phyloP scores from a whole-genome alignment of 2,329 filamentous ascomycete genomes.

The Paecilomyces formosus region DNA sequence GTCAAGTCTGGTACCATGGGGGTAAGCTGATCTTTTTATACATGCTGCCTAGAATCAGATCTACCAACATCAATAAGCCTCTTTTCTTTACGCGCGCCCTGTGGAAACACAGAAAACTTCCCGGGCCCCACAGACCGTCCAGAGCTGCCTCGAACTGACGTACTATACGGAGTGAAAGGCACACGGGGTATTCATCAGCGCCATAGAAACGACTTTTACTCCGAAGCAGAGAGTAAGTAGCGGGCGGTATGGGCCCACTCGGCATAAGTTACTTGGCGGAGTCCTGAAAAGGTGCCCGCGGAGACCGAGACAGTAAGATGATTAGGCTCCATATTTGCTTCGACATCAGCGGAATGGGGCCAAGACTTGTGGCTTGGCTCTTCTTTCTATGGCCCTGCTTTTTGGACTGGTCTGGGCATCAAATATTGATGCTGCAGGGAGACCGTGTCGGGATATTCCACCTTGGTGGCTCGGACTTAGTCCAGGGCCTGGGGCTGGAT shows the following conservation, averaged over 20 bases:
- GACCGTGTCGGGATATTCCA: neutral
- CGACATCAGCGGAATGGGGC: neutral
- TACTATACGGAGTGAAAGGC: neutral
- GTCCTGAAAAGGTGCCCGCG: neutral
- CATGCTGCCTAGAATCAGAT: neutral
- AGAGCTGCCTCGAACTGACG: neutral
- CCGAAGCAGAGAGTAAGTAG: neutral
- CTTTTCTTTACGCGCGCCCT: neutral
- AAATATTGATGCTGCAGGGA: neutral
- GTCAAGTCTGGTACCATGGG: neutral
- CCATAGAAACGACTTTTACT: neutral
- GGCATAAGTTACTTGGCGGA: neutral
- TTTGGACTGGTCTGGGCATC: neutral
- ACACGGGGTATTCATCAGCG: neutral
- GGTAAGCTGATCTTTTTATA: neutral
- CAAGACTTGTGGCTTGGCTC: neutral
- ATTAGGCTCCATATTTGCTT: neutral
- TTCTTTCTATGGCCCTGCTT: neutral
- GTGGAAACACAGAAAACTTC: neutral
- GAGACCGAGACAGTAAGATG: neutral
- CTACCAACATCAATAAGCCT: neutral
- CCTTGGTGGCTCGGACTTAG: neutral
- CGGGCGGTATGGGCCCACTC: neutral
- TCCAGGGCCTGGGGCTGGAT: neutral
- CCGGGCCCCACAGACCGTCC: neutral